Evolutionary conservation across 768 basidiomycete species (phyloP), one percentile per base, ranked within the genome.

Genomic region (Boletus vermiculosoides): DNA sequence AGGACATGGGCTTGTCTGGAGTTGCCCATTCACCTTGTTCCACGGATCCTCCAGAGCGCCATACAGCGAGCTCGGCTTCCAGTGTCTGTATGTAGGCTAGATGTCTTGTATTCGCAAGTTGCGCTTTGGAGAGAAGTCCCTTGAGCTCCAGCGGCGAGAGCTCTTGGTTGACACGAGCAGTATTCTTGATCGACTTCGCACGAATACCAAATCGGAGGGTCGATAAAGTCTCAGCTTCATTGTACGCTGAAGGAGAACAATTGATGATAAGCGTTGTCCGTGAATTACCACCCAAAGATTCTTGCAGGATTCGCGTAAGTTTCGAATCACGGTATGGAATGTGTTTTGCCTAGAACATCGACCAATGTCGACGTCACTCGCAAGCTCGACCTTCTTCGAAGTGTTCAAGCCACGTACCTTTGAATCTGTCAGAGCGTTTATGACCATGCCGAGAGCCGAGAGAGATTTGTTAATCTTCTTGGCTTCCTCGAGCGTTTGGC

Each of bases 161-260:
- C 73, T 99, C 97, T 52, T 94, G 94, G 73, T 99, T 99, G 76
- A 99, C 92, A 45, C 97, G 90, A 58, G 97, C 97, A 58, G 91
- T 92, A 75, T 99, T 99, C 91, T 98, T 98, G 85, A 99, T 99
- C n/a, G 92, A 92, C 76, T 99, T 99, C n/a, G 97, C 96, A 62
- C 97, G 92, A 71, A 98, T 98, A 79, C 97, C 97, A 72, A 99
- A 99, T 25, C 97, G 89, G n/a, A 99, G 84, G 4, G 97, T 99
- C 3, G 89, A 90, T 34, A 99, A 79, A 0, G 97, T 99, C 74
- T 99, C 97, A 3, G 92, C 79, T 72, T 98, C 97, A 68, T 99
- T 99, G 77, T 94, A 99, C 0, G 92, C 87, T 1, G 94, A 95
- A 18, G 97, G 97, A 18, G 97, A 99, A 69, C 97, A 98, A 74